Conservation (phyloP, 2,329 filamentous ascomycete species). For the Tolypocladium capitatum region DNA sequence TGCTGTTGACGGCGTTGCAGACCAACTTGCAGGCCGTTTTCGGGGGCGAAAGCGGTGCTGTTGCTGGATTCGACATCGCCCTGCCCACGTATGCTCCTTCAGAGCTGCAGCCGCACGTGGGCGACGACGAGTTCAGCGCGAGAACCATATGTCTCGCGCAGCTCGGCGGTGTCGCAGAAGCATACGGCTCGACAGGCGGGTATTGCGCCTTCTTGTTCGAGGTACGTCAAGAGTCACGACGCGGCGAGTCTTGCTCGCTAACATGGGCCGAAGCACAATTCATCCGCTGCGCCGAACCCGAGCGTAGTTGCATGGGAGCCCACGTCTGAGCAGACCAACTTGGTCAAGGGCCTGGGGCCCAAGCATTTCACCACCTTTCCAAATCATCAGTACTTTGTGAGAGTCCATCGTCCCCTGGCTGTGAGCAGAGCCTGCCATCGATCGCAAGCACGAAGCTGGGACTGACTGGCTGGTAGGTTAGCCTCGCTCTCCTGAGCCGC, state of each 20-base stretch:
- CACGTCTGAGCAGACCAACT: conserved; percentile 18
- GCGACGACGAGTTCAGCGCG: conserved; percentile 25
- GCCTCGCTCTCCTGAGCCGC: conserved; percentile 34
- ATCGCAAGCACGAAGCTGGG: not conserved
- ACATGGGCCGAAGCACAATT: conserved; percentile 26
- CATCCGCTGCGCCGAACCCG: conserved; percentile 25
- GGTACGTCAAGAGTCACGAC: conserved; percentile 19
- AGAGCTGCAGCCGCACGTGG: conserved; percentile 22
- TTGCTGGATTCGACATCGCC: conserved; percentile 21
- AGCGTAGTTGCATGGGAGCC: conserved; percentile 25
- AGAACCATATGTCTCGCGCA: conserved; percentile 31
- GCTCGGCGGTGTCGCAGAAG: conserved; percentile 19
- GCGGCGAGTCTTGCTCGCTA: not conserved
- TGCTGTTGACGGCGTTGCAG: conserved; percentile 32
- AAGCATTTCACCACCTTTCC: conserved; percentile 36
- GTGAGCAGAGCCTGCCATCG: conserved; percentile 22
- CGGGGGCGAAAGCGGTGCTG: conserved; percentile 11
- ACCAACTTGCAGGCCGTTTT: conserved; percentile 24
- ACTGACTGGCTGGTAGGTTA: conserved; percentile 20
- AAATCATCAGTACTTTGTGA: conserved; percentile 43
- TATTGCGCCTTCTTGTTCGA: conserved; percentile 41
- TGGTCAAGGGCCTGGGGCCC: conserved; percentile 30
- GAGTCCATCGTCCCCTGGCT: conserved; percentile 38
- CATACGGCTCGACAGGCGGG: conserved; percentile 20
- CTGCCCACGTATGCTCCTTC: conserved; percentile 25